Percentiles rank a stretch among this genome's conserved stretches.
Evolutionary conservation across 2,329 filamentous ascomycete species (phyloP).

Genomic region (Elsinoe fawcettii): DNA sequence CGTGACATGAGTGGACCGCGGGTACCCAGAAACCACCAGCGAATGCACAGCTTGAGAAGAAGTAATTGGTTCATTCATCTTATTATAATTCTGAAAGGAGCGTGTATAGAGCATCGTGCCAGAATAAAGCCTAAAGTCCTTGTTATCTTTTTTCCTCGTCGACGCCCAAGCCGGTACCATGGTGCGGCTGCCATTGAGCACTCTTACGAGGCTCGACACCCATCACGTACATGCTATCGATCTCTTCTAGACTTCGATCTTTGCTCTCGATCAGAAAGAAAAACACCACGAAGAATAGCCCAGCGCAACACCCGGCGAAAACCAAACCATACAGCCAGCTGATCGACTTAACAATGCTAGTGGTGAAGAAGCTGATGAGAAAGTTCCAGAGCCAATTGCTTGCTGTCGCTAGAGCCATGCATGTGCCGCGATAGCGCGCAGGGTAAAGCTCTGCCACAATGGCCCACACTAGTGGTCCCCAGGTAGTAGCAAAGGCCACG

Average conservation of each 20-base stretch:
- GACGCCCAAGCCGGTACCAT: not conserved
- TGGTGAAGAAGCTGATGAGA: conserved; percentile 34
- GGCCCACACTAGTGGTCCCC: conserved; percentile 31
- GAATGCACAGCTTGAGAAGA: too few species aligned
- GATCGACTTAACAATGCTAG: conserved; percentile 32
- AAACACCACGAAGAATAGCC: conserved; percentile 31
- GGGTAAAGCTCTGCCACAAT: conserved; percentile 31
- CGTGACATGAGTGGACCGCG: too few species aligned
- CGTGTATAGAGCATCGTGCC: too few species aligned
- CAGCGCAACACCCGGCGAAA: conserved; percentile 32
- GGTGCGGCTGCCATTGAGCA: conserved; percentile 21
- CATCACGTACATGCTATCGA: conserved; percentile 22
- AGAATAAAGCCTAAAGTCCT: too few species aligned
- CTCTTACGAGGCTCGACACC: conserved; percentile 25
- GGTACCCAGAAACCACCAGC: too few species aligned
- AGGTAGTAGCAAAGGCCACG: conserved; percentile 30
- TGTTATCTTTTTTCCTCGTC: not conserved
- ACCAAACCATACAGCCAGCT: conserved; percentile 35
- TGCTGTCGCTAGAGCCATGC: conserved; percentile 39
- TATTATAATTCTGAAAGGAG: too few species aligned
- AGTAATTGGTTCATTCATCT: too few species aligned
- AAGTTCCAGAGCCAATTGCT: conserved; percentile 40
- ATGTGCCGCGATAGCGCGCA: conserved; percentile 34
- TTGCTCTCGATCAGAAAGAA: conserved; percentile 35
- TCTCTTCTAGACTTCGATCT: conserved; percentile 30